Percentiles rank a stretch among this genome's conserved stretches.
Conservation (phyloP, 2,329 filamentous ascomycete species). For the Trichoderma breve region DNA sequence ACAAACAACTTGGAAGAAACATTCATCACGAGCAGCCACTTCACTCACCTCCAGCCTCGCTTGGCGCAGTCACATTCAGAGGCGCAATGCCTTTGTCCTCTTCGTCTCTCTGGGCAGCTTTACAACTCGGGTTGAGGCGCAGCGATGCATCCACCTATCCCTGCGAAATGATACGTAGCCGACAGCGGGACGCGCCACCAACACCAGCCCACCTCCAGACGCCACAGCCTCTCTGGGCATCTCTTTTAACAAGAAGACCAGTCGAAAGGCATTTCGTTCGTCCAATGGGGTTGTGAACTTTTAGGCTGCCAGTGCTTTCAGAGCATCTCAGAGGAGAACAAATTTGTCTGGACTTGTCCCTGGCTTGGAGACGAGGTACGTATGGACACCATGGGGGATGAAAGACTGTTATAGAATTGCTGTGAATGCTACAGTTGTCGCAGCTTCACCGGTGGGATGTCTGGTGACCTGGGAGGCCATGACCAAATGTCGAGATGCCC, state of each 20-base stretch:
- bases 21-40: neutral
- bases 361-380: neutral
- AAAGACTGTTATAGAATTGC: neutral
- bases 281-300: neutral
- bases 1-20: neutral
- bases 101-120: neutral
- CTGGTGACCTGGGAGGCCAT: neutral
- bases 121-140: neutral
- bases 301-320: neutral
- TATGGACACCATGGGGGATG: neutral
- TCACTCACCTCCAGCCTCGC: neutral
- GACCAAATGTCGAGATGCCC: neutral
- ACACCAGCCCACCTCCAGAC: neutral
- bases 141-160: neutral
- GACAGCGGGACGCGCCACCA: neutral
- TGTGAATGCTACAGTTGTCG: neutral
- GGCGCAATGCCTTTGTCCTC: neutral
- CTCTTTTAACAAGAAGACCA: neutral
- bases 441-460: neutral
- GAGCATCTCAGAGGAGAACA: neutral
- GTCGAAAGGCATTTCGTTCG: neutral
- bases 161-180: slow-evolving; percentile 3
- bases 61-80: neutral
- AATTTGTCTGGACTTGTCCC: neutral
- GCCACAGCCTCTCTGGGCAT: neutral